Evolutionary conservation across 192 early-diverging fungal genomes (phyloP), one percentile per base, ranked within the genome.

Genomic region (Backusella sp.): DNA sequence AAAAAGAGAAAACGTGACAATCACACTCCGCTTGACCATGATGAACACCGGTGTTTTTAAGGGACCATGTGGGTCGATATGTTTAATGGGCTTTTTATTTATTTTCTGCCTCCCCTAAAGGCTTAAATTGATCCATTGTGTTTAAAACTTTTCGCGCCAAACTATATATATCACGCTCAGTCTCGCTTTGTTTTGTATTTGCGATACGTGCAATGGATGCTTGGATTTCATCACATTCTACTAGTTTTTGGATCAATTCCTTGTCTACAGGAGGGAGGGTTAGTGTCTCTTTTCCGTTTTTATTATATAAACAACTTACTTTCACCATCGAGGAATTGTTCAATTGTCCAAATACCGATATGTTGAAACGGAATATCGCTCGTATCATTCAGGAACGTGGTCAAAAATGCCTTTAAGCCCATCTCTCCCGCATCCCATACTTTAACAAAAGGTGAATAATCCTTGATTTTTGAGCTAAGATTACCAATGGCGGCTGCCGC

Each of bases 341-440:
- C 86, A 77, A 96, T 90, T 28, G 94, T 96, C 94, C 93, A 96
- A 46, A 95, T 86, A 2, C 90, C 94, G 74, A 96, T 90, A 30
- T 95, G 94, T 73, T 91, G 92, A 76, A 96, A 91, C 70, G 88
- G 86, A 72, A 88, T 86, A 73, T 92, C 91, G 30, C 85, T 84
- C 23, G 82, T 79, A 42, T 88, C 85, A n/a, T 85, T 82, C 42
- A 92, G 67, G 77, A 93, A 94, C 35, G 84, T 73, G 17, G 86
- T 83, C 68, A 96, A 75, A 69, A 92, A 94, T 37, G 86, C 87
- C 75, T 92, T 87, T 56, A 94, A 77, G 65, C 56, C 30, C 72
- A 86, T 86, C 30, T 83, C 83, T 21, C 90, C 90, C 44, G 84
- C 70, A 72, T 87, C 80, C 93, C 93, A 96, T 9, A 91, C 88